Percentiles rank a stretch among this genome's conserved stretches.
Evolutionary conservation across 2,329 filamentous ascomycete species (phyloP).

Genomic region (Aspergillus phoenicis): DNA sequence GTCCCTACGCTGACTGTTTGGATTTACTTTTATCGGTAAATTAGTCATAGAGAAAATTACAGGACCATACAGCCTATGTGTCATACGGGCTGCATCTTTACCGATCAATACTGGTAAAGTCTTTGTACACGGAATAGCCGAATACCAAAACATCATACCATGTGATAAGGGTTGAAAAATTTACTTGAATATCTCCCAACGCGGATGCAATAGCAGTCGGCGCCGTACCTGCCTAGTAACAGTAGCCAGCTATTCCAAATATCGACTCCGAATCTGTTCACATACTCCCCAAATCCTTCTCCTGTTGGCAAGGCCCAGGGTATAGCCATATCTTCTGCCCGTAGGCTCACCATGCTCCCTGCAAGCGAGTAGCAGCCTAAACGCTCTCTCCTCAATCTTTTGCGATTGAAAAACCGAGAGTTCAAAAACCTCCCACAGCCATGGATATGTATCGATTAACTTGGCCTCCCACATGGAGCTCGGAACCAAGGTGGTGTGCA

Average conservation of each 20-base stretch:
- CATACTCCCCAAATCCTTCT: conserved; percentile 11
- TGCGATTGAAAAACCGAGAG: conserved; percentile 3
- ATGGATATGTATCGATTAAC: conserved; percentile 3
- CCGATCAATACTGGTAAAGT: no score
- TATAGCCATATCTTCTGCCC: background rate
- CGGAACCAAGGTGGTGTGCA: background rate
- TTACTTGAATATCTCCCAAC: no score
- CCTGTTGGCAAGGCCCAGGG: conserved; percentile 5
- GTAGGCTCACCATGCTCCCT: background rate
- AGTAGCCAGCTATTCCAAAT: conserved; percentile 8
- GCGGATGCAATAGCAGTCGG: no score
- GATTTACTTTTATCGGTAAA: no score
- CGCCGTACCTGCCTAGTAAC: no score
- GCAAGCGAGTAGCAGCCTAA: background rate
- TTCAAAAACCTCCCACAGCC: conserved; percentile 8
- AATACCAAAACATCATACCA: no score
- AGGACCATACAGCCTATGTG: no score
- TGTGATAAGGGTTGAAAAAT: no score
- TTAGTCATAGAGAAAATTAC: no score
- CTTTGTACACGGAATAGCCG: no score
- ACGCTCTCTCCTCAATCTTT: background rate
- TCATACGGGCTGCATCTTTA: no score
- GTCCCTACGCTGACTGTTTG: no score
- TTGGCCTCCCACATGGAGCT: background rate
- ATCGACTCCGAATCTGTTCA: conserved; percentile 3